Conservation (phyloP, 2,329 filamentous ascomycete species). For the Neofusicoccum parvum region DNA sequence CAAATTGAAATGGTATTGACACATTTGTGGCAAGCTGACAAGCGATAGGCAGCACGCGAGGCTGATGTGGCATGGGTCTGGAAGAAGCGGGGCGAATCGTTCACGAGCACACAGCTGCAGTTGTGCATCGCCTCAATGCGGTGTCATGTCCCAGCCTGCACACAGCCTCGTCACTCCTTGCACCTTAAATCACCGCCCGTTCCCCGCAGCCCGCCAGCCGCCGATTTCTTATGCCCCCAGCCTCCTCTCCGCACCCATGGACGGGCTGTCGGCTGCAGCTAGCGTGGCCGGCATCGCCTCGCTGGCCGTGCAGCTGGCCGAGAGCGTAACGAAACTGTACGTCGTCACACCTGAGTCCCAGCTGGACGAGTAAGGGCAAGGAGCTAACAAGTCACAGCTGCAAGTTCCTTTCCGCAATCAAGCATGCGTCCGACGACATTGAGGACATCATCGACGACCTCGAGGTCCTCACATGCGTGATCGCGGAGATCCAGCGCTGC, state of each 20-base stretch:
- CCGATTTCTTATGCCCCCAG: background rate
- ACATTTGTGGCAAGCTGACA: too few species aligned
- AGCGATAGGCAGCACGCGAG: too few species aligned
- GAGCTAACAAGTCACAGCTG: background rate
- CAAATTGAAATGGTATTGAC: too few species aligned
- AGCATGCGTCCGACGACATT: background rate
- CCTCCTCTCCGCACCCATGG: constrained; percentile 27
- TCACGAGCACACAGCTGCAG: too few species aligned
- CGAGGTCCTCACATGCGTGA: background rate
- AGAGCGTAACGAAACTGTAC: background rate
- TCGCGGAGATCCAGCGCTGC: background rate
- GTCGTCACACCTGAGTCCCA: background rate
- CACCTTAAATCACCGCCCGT: too few species aligned
- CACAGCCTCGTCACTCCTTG: too few species aligned
- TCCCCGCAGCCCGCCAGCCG: too few species aligned
- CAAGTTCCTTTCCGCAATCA: background rate
- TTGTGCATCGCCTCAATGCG: too few species aligned
- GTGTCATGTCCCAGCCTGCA: too few species aligned
- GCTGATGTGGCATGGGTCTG: too few species aligned
- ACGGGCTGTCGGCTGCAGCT: constrained; percentile 38
- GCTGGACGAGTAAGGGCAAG: too few species aligned
- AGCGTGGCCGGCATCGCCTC: constrained; percentile 44
- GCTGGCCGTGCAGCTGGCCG: constrained; percentile 39
- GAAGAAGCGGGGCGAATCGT: too few species aligned
- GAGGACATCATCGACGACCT: constrained; percentile 8